Evolutionary conservation across 1,139 yeast species (phyloP).

Genomic region (Saccharomyces uvarum): DNA sequence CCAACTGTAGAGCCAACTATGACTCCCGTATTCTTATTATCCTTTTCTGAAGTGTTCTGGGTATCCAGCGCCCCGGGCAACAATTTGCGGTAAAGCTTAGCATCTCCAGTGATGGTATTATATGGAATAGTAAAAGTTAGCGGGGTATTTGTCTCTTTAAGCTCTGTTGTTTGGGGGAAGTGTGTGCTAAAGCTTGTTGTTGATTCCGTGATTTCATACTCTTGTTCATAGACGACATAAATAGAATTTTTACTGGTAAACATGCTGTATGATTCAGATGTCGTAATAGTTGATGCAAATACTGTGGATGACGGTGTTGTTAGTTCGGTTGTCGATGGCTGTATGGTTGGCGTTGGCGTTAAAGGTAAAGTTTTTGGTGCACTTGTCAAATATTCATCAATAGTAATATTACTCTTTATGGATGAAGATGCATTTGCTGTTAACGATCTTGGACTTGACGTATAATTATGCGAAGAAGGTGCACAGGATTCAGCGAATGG

Average conservation of each 20-base stretch:
- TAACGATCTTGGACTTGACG: background rate
- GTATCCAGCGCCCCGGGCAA: constrained; percentile 7
- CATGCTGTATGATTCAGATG: background rate
- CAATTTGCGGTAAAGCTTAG: constrained; percentile 5
- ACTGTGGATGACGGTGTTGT: background rate
- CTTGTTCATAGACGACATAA: constrained; percentile 4
- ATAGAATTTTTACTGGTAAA: background rate
- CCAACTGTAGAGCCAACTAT: constrained; percentile 8
- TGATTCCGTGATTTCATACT: constrained; percentile 8
- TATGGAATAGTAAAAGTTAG: constrained; percentile 3
- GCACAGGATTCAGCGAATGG: background rate
- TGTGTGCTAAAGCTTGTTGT: constrained; percentile 8
- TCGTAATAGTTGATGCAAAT: background rate
- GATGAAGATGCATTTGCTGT: background rate
- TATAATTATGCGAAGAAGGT: background rate
- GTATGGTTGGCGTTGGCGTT: background rate
- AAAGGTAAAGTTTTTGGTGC: background rate
- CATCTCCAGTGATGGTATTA: constrained; percentile 4
- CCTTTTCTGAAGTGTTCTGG: background rate
- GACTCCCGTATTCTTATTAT: constrained; percentile 5
- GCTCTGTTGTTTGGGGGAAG: constrained; percentile 4
- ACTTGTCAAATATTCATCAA: background rate
- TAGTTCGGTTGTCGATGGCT: background rate
- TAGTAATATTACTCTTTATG: background rate
- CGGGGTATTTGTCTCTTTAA: background rate